Base-by-base conservation (phyloP, 306 rosid species). In the Canavalia gladiata region DNA sequence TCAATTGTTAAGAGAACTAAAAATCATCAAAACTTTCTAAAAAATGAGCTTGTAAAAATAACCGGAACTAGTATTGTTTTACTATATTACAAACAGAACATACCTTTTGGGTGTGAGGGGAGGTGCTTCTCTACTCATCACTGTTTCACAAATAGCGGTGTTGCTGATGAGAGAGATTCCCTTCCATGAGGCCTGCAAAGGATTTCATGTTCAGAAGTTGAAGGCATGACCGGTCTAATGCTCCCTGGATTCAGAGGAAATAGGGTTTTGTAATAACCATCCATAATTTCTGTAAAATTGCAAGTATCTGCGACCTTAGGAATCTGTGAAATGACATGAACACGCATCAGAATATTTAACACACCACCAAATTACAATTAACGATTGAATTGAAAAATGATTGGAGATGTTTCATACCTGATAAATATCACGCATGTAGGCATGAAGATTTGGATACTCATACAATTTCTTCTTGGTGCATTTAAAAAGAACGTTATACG, bases 241-340 rank as follows among this genome's bases (percentile, higher is more conserved):
- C 85, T 51, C 60, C 99, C 97, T 4, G 97, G 97, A 85, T 93
- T 95, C 8, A 95, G 91, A 34, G 97, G 99, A 29, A 93, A 95
- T 2, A 91, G 91, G 35, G 59, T 88, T 49, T 89, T 90, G 88
- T 91, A 95, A 80, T 95, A 95, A 51, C 98, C 97, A 78, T 91
- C 99, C 99, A 91, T 89, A 6, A 90, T 95, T 57, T 88, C 88
- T 0, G 28, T 34, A 54, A 93, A 93, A 75, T 95, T 93, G 81
- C 98, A 93, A 30, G 97, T 93, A 55, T 66, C 84, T 6, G 98
- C 94, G 1, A 95, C 97, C 90, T 91, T 90, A 0, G 97, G 97
- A 58, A 91, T 91, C 99, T 95, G 89, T 52, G 8, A 6, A 29
- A 31, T 1, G 35, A 1, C 66, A 58, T 2, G 70, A 74, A 34